Evolutionary conservation across 1,284 basidiomycete species (phyloP).

Genomic region (Hypsizygus ulmarius): DNA sequence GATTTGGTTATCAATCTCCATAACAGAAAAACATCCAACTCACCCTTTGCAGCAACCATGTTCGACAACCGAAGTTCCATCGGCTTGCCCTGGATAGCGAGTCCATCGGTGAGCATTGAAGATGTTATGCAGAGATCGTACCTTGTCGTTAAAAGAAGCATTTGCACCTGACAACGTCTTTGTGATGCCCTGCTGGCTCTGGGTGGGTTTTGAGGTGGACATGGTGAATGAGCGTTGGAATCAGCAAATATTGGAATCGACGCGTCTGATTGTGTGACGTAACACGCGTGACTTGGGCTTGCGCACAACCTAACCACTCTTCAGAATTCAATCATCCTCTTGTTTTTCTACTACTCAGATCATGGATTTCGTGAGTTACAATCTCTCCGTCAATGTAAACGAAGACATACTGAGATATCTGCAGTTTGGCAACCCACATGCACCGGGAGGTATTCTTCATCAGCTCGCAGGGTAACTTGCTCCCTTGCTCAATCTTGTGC

Average conservation of each 20-base stretch:
- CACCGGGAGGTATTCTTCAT: slow-evolving; percentile 55
- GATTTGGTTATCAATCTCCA: slow-evolving; percentile 11
- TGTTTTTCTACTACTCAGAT: slow-evolving; percentile 17
- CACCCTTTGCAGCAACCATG: slow-evolving; percentile 95
- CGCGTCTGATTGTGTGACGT: slow-evolving; percentile 31
- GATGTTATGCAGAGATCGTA: slow-evolving; percentile 24
- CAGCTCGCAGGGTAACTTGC: slow-evolving; percentile 57
- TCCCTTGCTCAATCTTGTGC: slow-evolving; percentile 11
- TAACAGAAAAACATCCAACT: slow-evolving; percentile 17
- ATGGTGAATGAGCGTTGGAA: slow-evolving; percentile 29
- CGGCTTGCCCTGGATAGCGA: slow-evolving; percentile 71
- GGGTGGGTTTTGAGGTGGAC: slow-evolving; percentile 36
- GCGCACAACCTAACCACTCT: slow-evolving; percentile 16
- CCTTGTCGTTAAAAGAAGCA: slow-evolving; percentile 83
- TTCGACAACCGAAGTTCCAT: slow-evolving; percentile 94
- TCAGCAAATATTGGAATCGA: slow-evolving; percentile 20
- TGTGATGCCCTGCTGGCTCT: slow-evolving; percentile 36
- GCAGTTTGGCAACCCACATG: slow-evolving; percentile 54
- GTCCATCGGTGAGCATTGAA: slow-evolving; percentile 24
- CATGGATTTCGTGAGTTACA: slow-evolving; percentile 63
- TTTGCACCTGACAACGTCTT: slow-evolving; percentile 52
- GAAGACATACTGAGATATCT: slow-evolving; percentile 17
- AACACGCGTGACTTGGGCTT: slow-evolving; percentile 31
- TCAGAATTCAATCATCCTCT: slow-evolving; percentile 19
- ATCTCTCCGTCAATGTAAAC: neutral